Evolutionary conservation across 148 eudicot genomes (phyloP), one percentile per base, ranked within the genome.

Genomic region (Chenopodium berlandieri): DNA sequence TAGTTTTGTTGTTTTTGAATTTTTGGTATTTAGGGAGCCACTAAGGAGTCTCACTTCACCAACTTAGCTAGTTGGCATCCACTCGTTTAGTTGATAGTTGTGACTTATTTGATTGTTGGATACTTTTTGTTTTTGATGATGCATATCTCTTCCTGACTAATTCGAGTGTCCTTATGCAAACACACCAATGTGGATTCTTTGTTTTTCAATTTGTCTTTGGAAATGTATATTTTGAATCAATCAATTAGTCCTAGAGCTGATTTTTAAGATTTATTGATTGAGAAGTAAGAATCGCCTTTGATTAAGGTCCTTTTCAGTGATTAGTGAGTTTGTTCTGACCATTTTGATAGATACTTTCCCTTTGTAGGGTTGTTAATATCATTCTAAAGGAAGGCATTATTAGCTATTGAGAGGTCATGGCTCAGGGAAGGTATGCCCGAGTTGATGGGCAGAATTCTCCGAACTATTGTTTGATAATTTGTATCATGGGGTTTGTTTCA

Each of bases 341-440:
- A 2, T 63, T 77, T n/a, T 73, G 1, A 30, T 34, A 37, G 14
- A 19, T 50, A 4, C 63, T 56, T 80, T 75, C 3, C 64, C 0
- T 63, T 0, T 73, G 31, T 50, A 50, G 71, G 86, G 37, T 44
- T 50, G 75, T 63, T 48, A 69, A 19, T 14, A 23, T 76, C 20
- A 64, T 65, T 23, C 19, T 27, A 31, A 11, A 71, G 44, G 16
- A n/a, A 48, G 67, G 50, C 44, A 34, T 79, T 37, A 7, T 70
- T 69, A 10, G 50, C 50, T 80, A 1, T 40, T 3, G 56, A 75
- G 73, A 20, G 23, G 67, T 23, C 34, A 91, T 91, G 94, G 92
- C 90, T 50, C 19, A 71, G 70, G 90, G 88, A 84, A 91, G 85
- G 80, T 81, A 90, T 86, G 72, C 88, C 77, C 91, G 91, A n/a